A percentile compares a stretch with the other conserved stretches of the same genome.
phyloP scores from a whole-genome alignment of 169 alveolate genomes.

The Plasmodium falciparum region DNA sequence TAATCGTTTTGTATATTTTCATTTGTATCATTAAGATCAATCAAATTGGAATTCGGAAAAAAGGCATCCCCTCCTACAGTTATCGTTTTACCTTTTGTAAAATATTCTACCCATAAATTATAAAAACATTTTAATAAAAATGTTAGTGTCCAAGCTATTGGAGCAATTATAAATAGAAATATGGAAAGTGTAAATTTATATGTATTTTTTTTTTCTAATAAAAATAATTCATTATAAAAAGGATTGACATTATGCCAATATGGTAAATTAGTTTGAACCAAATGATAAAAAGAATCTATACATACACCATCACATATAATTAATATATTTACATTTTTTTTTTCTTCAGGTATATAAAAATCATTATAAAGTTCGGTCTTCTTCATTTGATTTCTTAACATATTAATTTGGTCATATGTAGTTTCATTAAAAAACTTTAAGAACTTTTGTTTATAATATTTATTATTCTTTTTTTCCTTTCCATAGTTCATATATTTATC shows the following conservation, averaged over 20 bases:
- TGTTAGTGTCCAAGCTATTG: conserved; percentile 64
- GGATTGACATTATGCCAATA: conserved; percentile 44
- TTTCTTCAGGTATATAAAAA: conserved; percentile 38
- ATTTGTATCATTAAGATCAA: conserved; percentile 23
- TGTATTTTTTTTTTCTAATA: conserved; percentile 53
- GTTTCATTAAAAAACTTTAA: conserved; percentile 70
- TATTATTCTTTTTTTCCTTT: not conserved
- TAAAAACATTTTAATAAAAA: conserved; percentile 38
- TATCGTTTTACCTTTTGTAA: conserved; percentile 73
- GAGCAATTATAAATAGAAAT: conserved; percentile 69
- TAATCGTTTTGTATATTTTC: conserved; percentile 10
- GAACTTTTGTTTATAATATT: conserved; percentile 10
- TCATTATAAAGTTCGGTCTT: conserved; percentile 50
- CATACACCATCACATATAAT: conserved; percentile 73
- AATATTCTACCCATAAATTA: conserved; percentile 66
- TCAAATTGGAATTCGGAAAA: conserved; percentile 53
- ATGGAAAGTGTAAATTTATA: conserved; percentile 56
- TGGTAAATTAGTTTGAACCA: conserved; percentile 26
- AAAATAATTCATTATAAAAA: conserved; percentile 64
- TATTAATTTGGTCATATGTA: conserved; percentile 68
- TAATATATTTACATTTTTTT: conserved; percentile 55
- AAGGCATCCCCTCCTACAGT: conserved; percentile 73
- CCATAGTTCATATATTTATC: not conserved
- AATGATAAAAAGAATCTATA: conserved; percentile 72
- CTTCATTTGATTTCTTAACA: conserved; percentile 33